Conservation (phyloP, 2,329 filamentous ascomycete genomes). For the Chrysoporthe cubensis region DNA sequence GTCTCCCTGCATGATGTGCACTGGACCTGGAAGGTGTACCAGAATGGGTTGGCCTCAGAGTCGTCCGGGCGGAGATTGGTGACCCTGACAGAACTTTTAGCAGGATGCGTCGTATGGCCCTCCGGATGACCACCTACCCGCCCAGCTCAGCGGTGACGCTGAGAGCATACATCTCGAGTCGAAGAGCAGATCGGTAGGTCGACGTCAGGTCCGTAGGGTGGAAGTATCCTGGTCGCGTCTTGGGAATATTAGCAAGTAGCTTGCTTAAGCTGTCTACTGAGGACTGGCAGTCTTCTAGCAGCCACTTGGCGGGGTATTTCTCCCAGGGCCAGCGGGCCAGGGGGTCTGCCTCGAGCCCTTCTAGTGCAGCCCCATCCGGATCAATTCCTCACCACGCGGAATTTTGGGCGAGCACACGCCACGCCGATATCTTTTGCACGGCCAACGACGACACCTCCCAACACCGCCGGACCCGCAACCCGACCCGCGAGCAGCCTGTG, state of each 20-base stretch:
- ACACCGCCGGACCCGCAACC: conserved; percentile 8
- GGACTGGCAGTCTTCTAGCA: background rate
- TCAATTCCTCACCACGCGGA: background rate
- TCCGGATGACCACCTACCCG: conserved; percentile 55
- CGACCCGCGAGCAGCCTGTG: conserved; percentile 26
- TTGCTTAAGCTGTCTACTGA: background rate
- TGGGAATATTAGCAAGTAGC: background rate
- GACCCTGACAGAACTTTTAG: conserved; percentile 60
- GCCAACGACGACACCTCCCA: background rate
- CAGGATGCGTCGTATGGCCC: background rate
- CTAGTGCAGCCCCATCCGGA: background rate
- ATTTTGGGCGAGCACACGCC: conserved; percentile 4
- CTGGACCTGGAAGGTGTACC: conserved; percentile 97
- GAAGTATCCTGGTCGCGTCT: background rate
- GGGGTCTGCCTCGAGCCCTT: conserved; percentile 2
- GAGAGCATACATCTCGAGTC: conserved; percentile 64
- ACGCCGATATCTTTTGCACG: background rate
- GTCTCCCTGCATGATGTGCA: conserved; percentile 96
- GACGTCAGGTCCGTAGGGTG: background rate
- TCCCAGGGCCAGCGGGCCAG: background rate
- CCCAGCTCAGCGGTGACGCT: conserved; percentile 69
- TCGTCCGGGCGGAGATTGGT: conserved; percentile 88
- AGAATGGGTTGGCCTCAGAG: conserved; percentile 81
- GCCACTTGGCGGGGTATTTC: conserved; percentile 6
- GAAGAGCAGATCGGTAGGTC: background rate